Percentiles rank a stretch among this genome's conserved stretches.
These are phyloP conservation scores for Erythrobasidium yunnanense DNA, from an alignment of 768 basidiomycete genomes.

Conservation along the genomic window DNA sequence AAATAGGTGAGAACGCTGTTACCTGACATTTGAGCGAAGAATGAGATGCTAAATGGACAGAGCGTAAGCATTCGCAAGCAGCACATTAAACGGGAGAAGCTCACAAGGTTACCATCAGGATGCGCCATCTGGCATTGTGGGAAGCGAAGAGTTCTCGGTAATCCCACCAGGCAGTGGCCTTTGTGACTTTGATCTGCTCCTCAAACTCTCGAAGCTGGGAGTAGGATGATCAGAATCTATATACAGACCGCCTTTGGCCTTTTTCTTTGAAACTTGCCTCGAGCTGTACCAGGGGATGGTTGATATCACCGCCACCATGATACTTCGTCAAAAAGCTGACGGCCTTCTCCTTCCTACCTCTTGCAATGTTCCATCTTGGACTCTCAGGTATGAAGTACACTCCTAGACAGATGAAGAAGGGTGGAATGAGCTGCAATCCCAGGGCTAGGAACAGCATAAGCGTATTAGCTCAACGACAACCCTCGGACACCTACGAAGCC, in stretches of 20 bases:
- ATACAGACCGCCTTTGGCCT: too few relatives aligned
- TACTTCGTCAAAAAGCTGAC: constrained; percentile 34
- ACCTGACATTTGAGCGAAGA: not conserved
- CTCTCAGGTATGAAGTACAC: constrained; percentile 10
- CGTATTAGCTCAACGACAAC: too few relatives aligned
- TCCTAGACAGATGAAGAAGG: not conserved
- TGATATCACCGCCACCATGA: constrained; percentile 33
- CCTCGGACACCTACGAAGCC: not conserved
- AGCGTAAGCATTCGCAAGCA: not conserved
- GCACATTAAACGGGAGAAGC: not conserved
- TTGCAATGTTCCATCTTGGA: constrained; percentile 30
- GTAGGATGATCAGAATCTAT: too few relatives aligned
- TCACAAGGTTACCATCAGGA: not conserved
- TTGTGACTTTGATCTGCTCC: constrained; percentile 23
- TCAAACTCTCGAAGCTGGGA: constrained; percentile 35
- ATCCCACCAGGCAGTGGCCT: not conserved
- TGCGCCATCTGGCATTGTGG: not conserved
- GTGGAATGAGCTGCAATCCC: not conserved
- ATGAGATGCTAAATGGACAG: not conserved
- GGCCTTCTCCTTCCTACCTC: constrained; percentile 33
- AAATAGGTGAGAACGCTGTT: not conserved
- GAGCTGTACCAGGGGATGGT: constrained; percentile 32
- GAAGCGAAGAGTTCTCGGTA: not conserved
- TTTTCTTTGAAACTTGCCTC: too few relatives aligned
- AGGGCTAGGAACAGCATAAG: not conserved